Percentiles rank a stretch among this genome's conserved stretches.
These are phyloP conservation scores for Leptographium lundbergii DNA, from an alignment of 2,329 filamentous ascomycete species.

Conservation along the genomic window DNA sequence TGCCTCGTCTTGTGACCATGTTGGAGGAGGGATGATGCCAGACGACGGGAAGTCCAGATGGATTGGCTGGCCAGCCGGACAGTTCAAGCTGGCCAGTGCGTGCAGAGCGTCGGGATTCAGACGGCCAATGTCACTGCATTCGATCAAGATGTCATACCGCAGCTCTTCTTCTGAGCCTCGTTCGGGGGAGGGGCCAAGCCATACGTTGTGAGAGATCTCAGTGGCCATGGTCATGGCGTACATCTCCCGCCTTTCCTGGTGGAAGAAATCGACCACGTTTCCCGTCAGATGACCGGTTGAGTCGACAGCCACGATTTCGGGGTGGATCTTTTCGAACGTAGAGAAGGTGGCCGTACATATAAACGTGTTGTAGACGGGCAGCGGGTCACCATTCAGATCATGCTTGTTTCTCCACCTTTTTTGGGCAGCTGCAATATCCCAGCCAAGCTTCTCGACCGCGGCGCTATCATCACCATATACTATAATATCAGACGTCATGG, in stretches of 20 bases:
- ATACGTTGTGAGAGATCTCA: constrained; percentile 82
- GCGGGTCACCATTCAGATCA: constrained; percentile 37
- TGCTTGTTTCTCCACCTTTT: constrained; percentile 57
- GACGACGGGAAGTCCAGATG: constrained; percentile 80
- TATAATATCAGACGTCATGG: constrained; percentile 80
- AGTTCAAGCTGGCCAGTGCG: constrained; percentile 44
- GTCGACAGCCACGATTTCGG: constrained; percentile 64
- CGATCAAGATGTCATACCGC: constrained; percentile 75
- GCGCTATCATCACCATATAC: constrained; percentile 69
- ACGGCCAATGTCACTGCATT: constrained; percentile 74
- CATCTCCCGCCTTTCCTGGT: constrained; percentile 86
- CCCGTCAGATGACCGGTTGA: constrained; percentile 60
- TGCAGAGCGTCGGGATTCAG: constrained; percentile 58
- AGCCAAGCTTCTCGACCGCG: constrained; percentile 49
- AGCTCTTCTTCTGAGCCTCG: constrained; percentile 42
- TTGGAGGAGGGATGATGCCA: constrained; percentile 78
- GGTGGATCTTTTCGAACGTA: constrained; percentile 57
- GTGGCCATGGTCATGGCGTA: constrained; percentile 81
- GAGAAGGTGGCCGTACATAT: constrained; percentile 51
- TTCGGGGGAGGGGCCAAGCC: constrained; percentile 78
- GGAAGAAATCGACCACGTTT: constrained; percentile 74
- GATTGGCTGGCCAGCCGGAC: constrained; percentile 25
- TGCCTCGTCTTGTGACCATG: constrained; percentile 70
- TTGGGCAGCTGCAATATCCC: constrained; percentile 65
- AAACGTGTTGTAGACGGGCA: constrained; percentile 75